A percentile compares a stretch with the other conserved stretches of the same genome.
Conservation (phyloP, 306 rosid species). For the Neltuma alba region DNA sequence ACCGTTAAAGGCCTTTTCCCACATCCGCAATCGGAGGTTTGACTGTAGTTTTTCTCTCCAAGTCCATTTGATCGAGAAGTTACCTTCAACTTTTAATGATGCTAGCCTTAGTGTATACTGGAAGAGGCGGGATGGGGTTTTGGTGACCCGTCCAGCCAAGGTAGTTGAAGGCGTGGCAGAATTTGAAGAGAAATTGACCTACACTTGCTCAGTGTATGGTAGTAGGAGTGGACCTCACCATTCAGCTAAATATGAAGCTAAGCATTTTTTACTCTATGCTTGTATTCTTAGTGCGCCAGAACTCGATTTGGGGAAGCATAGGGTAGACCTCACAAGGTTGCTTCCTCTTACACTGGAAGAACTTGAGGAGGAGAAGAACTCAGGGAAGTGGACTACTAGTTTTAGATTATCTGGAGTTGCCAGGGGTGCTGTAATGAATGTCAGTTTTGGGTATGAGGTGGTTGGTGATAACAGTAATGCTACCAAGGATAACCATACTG, state of each 20-base stretch:
- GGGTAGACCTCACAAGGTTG: constrained; percentile 79
- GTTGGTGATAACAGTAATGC: constrained; percentile 49
- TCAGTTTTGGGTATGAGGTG: constrained; percentile 82
- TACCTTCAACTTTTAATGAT: constrained; percentile 58
- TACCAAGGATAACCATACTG: constrained; percentile 39
- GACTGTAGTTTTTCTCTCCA: constrained; percentile 80
- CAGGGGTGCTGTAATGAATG: constrained; percentile 76
- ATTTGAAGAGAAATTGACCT: constrained; percentile 72
- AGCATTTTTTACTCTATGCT: constrained; percentile 77
- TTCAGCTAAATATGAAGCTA: constrained; percentile 90
- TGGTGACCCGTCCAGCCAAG: constrained; percentile 72
- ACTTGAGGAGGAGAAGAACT: constrained; percentile 77
- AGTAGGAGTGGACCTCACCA: constrained; percentile 76
- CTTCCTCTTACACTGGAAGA: constrained; percentile 93
- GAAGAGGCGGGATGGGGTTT: constrained; percentile 73
- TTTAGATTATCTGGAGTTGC: constrained; percentile 77
- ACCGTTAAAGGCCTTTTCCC: constrained; percentile 65
- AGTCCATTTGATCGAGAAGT: constrained; percentile 76
- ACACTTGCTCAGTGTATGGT: constrained; percentile 72
- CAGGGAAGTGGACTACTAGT: constrained; percentile 85
- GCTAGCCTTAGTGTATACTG: constrained; percentile 71
- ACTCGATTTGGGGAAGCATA: constrained; percentile 88
- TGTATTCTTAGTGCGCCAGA: constrained; percentile 57
- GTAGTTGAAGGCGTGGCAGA: constrained; percentile 56
- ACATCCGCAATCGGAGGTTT: constrained; percentile 62